Percentiles rank a stretch among this genome's conserved stretches.
These are phyloP conservation scores for Tetrapyrgos nigripes DNA, from an alignment of 1,284 basidiomycete genomes.

Conservation along the genomic window DNA sequence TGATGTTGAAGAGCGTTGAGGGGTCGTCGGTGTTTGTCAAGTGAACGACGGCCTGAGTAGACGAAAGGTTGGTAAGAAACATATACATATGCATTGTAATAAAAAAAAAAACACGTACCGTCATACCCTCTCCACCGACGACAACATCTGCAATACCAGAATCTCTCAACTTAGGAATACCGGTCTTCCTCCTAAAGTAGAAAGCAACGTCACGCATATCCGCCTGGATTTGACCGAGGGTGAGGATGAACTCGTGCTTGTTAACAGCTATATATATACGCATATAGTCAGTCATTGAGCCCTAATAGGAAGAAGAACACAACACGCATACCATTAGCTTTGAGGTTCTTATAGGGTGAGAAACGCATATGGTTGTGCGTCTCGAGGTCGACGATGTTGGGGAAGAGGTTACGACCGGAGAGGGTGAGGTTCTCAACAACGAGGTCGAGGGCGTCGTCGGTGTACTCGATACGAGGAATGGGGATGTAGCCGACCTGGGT, in stretches of 20 bases:
- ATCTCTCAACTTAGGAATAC: slow-evolving; percentile 84
- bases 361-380: slow-evolving; percentile 88
- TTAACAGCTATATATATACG: slow-evolving; percentile 53
- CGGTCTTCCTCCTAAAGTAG: slow-evolving; percentile 82
- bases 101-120: slow-evolving; percentile 38
- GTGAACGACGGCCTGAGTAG: slow-evolving; percentile 56
- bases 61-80: background rate
- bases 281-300: too few species aligned
- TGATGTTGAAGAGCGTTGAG: slow-evolving; percentile 80
- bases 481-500: slow-evolving; percentile 84
- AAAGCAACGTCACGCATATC: slow-evolving; percentile 94
- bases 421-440: slow-evolving; percentile 95
- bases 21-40: slow-evolving; percentile 71
- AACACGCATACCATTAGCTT: slow-evolving; percentile 33
- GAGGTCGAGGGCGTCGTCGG: slow-evolving; percentile 85
- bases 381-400: slow-evolving; percentile 83
- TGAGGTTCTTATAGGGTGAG: slow-evolving; percentile 63
- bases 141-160: slow-evolving; percentile 93
- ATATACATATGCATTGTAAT: slow-evolving; percentile 15
- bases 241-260: slow-evolving; percentile 75
- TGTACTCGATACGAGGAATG: slow-evolving; percentile 91
- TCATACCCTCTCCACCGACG: slow-evolving; percentile 82
- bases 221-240: slow-evolving; percentile 89
- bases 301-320: background rate
- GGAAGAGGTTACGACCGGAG: slow-evolving; percentile 84